A percentile compares a stretch with the other conserved stretches of the same genome.
Conservation (phyloP, 179 eudicot species). For the Kewa caespitosa region DNA sequence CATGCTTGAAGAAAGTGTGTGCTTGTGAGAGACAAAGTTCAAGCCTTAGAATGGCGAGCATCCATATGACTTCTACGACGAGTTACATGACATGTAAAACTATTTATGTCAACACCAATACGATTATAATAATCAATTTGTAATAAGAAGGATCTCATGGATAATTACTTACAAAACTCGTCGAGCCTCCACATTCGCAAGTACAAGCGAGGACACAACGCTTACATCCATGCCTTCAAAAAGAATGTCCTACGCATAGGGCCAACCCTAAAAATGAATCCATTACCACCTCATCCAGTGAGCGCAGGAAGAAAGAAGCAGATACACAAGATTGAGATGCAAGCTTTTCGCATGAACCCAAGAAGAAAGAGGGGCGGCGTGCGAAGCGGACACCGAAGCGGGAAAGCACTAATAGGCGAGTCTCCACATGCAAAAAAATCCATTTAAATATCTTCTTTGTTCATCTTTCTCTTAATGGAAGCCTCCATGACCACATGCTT, state of each 20-base stretch:
- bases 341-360: not conserved
- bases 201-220: slow-evolving; percentile 90
- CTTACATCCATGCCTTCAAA: slow-evolving; percentile 67
- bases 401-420: too few species aligned
- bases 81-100: slow-evolving; percentile 43
- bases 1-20: slow-evolving; percentile 86
- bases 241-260: slow-evolving; percentile 62
- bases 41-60: slow-evolving; percentile 63
- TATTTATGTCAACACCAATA: slow-evolving; percentile 46
- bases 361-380: not conserved
- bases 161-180: slow-evolving; percentile 52
- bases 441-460: not conserved
- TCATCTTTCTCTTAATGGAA: slow-evolving; percentile 33
- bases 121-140: slow-evolving; percentile 36
- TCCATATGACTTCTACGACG: slow-evolving; percentile 47
- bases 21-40: slow-evolving; percentile 84
- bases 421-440: too few species aligned
- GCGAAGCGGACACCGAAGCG: too few species aligned
- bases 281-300: slow-evolving; percentile 57
- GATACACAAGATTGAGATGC: too few species aligned
- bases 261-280: slow-evolving; percentile 32
- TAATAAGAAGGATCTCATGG: slow-evolving; percentile 58
- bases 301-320: too few species aligned
- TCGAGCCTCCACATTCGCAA: slow-evolving; percentile 71
- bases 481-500: slow-evolving; percentile 79